phyloP scores from a whole-genome alignment of 2,329 filamentous ascomycete species.

The Pestalotiopsis sp. region DNA sequence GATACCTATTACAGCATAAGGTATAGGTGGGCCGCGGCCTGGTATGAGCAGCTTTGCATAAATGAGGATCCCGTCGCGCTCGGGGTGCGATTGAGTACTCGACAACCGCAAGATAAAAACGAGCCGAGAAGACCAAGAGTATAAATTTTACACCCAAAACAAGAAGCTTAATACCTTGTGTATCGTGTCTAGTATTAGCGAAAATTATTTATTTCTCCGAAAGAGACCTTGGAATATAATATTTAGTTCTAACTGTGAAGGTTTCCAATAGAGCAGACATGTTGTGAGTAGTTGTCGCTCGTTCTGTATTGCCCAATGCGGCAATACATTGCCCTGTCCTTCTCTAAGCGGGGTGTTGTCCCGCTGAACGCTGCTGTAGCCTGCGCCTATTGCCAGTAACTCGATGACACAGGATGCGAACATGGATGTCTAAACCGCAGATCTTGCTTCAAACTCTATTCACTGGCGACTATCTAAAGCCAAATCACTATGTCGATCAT shows the following conservation, averaged over 20 bases:
- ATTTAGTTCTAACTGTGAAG: neutral
- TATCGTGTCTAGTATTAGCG: neutral
- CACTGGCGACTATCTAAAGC: no score
- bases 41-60: conserved; percentile 41
- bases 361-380: no score
- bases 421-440: no score
- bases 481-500: no score
- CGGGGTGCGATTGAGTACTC: neutral
- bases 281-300: neutral
- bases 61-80: neutral
- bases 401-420: no score
- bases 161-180: neutral
- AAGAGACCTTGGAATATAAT: no score
- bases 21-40: conserved; percentile 43
- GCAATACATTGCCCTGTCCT: neutral
- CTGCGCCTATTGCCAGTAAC: no score
- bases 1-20: conserved; percentile 39
- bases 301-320: neutral
- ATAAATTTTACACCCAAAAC: neutral
- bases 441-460: no score
- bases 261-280: neutral
- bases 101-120: neutral
- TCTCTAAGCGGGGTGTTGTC: no score
- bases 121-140: neutral
- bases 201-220: no score